Evolutionary conservation across 129 eudicot species (phyloP).

Genomic region (Pittosporum tobira): DNA sequence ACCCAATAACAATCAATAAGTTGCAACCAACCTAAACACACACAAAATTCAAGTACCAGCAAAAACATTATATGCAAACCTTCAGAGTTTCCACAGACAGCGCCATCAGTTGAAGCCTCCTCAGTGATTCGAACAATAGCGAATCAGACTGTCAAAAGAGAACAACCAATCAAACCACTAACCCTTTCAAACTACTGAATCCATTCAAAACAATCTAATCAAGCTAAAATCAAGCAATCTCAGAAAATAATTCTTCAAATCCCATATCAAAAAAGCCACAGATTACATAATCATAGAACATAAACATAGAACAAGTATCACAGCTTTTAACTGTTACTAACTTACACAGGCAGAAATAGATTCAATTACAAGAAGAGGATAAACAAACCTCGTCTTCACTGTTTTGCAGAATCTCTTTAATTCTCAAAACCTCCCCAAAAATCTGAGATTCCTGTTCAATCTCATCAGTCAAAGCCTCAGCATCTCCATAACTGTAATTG

Average conservation of each 20-base stretch:
- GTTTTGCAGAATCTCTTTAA: conserved; percentile 61
- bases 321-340: neutral
- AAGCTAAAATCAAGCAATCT: neutral
- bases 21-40: conserved; percentile 1
- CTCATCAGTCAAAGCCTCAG: conserved; percentile 84
- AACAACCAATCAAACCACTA: conserved; percentile 2
- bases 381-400: conserved; percentile 54
- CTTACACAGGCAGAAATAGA: neutral
- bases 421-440: conserved; percentile 63
- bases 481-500: conserved; percentile 58
- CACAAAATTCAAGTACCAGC: neutral
- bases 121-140: conserved; percentile 47
- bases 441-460: conserved; percentile 50
- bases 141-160: conserved; percentile 43
- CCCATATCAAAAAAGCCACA: neutral
- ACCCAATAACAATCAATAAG: neutral
- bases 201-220: conserved; percentile 1
- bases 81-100: conserved; percentile 62
- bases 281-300: neutral
- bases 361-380: neutral
- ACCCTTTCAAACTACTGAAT: neutral
- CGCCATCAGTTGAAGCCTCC: conserved; percentile 71
- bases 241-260: neutral
- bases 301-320: neutral
- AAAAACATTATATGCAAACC: conserved; percentile 37